Conservation (phyloP, 176 grass and related monocot species). For the Ensete glaucum region DNA sequence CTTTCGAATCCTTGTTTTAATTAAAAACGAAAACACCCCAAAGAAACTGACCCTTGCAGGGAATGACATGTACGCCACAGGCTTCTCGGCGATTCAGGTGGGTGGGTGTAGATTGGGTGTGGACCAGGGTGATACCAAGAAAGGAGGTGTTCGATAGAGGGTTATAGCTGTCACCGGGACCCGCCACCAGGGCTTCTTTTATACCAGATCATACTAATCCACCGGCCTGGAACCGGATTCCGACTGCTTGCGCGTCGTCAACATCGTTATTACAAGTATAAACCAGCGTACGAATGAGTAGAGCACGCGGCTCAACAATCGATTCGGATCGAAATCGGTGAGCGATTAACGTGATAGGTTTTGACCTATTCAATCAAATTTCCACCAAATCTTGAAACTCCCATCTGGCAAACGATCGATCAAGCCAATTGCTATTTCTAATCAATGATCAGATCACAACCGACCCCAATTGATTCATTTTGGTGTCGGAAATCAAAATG, state of each 20-base stretch:
- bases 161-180: conserved; percentile 41
- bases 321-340: no score
- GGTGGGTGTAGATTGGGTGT: background rate
- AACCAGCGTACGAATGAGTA: background rate
- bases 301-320: background rate
- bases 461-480: no score
- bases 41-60: background rate
- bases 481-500: no score
- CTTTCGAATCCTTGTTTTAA: conserved; percentile 27
- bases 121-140: background rate
- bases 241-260: background rate
- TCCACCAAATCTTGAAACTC: no score
- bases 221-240: background rate
- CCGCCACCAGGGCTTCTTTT: conserved; percentile 14
- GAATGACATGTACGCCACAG: background rate
- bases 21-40: background rate
- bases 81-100: background rate
- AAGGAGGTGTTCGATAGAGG: conserved; percentile 19
- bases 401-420: no score
- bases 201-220: background rate
- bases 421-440: no score
- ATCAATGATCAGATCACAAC: no score
- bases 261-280: background rate
- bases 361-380: no score
- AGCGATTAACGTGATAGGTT: no score